Evolutionary conservation across 2,329 filamentous ascomycete genomes (phyloP), one percentile per base, ranked within the genome.

Genomic region (Colletotrichum shisoi): DNA sequence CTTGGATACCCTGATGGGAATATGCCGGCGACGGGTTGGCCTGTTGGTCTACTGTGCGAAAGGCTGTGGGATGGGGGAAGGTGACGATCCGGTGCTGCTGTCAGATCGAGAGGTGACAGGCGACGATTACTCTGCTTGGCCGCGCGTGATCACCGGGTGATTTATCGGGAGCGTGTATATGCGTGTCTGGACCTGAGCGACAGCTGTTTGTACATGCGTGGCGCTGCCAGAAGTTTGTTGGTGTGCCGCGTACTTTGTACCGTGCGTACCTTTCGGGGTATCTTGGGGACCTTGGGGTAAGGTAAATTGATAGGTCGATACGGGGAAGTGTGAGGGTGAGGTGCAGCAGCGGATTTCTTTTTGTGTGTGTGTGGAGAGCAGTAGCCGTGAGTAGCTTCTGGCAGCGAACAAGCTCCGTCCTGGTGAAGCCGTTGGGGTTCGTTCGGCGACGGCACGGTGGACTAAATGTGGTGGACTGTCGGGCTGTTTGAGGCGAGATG

Each of bases 321-420:
- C 8, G 8, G 31, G 31, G 31, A 34, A 34, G 8, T 7, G 7
- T 31, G 31, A 31, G 49, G n/a, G 51, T 48, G n/a, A 48, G 19
- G 12, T 48, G 45, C 45, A 24, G 45, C 45, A 15, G 19, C 34
- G n/a, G 48, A 31, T 46, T 51, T 49, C 12, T 19, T 51, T 52
- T 51, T 27, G 24, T 34, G 45, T 27, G 3, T 9, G 27, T 51
- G 48, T 34, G 31, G 31, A 34, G 48, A 34, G 42, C 13, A 24
- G 34, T 57, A 45, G 42, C 61, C 59, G 24, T 61, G 65, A 65
- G 62, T 44, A 60, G 61, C 65, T 68, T 27, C 56, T 34, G 54
- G 65, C 17, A 52, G 44, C 3, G 13, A 63, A 57, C 59, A 67
- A 53, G 63, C 63, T 57, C 62, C 45, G 39, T 57, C 63, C 58